phyloP scores from a whole-genome alignment of 352 stramenopile species.

The Paralagenidium karlingii region DNA sequence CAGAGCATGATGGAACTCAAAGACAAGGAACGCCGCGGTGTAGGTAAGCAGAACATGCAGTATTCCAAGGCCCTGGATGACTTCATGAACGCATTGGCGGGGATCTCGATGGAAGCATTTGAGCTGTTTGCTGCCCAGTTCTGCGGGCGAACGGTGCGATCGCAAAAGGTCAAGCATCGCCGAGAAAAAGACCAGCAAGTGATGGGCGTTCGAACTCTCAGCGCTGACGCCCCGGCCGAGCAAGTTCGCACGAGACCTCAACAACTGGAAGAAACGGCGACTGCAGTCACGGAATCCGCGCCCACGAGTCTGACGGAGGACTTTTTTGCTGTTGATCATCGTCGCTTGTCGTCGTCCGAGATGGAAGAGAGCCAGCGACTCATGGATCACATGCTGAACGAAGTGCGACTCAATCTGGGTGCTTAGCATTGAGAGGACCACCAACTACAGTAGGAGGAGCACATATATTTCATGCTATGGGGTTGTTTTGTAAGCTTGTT shows the following conservation, averaged over 20 bases:
- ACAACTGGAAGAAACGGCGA: constrained; percentile 4
- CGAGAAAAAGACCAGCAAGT: not conserved
- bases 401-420: constrained; percentile 23
- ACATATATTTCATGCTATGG: no score
- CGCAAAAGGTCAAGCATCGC: constrained; percentile 60
- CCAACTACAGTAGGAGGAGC: no score
- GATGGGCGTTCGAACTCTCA: no score
- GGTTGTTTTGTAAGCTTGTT: no score
- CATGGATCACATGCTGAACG: constrained; percentile 68
- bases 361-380: constrained; percentile 64
- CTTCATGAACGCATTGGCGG: constrained; percentile 49
- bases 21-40: constrained; percentile 63
- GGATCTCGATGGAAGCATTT: constrained; percentile 58
- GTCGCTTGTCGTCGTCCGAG: constrained; percentile 25
- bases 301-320: constrained; percentile 33
- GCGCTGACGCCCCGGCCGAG: no score
- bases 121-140: constrained; percentile 67
- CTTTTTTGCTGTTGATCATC: constrained; percentile 18
- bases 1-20: constrained; percentile 76
- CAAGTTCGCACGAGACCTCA: no score
- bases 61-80: constrained; percentile 56
- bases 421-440: constrained; percentile 10
- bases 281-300: constrained; percentile 8
- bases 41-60: constrained; percentile 80
- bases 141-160: constrained; percentile 54